phyloP scores from a whole-genome alignment of 441 rosid species.

The Melianthus villosus region DNA sequence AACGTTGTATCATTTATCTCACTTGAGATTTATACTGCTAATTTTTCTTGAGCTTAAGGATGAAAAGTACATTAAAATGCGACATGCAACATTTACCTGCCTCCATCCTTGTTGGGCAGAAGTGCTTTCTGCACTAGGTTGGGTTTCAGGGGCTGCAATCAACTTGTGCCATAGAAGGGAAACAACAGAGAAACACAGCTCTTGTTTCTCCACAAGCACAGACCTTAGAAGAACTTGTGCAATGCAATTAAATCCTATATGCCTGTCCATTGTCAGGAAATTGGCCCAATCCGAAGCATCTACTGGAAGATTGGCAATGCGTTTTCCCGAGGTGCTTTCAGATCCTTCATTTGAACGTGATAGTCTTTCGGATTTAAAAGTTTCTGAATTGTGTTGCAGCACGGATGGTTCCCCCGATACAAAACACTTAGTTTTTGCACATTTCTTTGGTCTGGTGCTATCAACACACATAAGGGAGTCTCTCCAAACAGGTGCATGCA shows the following conservation, averaged over 20 bases:
- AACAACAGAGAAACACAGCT: slow-evolving; percentile 89
- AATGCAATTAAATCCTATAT: slow-evolving; percentile 72
- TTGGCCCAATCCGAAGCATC: slow-evolving; percentile 97
- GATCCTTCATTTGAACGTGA: slow-evolving; percentile 29
- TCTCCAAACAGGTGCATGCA: slow-evolving; percentile 53
- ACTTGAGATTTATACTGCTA: too few species aligned
- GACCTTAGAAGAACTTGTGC: slow-evolving; percentile 79
- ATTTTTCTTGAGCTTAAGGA: too few species aligned
- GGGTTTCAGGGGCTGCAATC: slow-evolving; percentile 83
- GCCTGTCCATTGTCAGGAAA: slow-evolving; percentile 89
- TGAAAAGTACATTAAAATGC: too few species aligned
- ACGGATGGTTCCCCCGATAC: slow-evolving; percentile 30
- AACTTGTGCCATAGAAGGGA: slow-evolving; percentile 89
- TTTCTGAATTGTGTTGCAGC: slow-evolving; percentile 23
- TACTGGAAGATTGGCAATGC: slow-evolving; percentile 42
- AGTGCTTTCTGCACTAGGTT: slow-evolving; percentile 83
- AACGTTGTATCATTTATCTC: too few species aligned
- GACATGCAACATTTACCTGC: slow-evolving; percentile 85
- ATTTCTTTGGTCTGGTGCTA: slow-evolving; percentile 31
- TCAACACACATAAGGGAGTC: slow-evolving; percentile 30
- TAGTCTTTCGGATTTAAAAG: slow-evolving; percentile 29
- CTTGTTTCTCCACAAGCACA: slow-evolving; percentile 79
- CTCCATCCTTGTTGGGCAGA: slow-evolving; percentile 99
- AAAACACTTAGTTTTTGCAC: slow-evolving; percentile 22
- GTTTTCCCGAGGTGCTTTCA: slow-evolving; percentile 39